Evolutionary conservation across 2,329 filamentous ascomycete species (phyloP), one percentile per base, ranked within the genome.

Genomic region (Metarhizium humberi): DNA sequence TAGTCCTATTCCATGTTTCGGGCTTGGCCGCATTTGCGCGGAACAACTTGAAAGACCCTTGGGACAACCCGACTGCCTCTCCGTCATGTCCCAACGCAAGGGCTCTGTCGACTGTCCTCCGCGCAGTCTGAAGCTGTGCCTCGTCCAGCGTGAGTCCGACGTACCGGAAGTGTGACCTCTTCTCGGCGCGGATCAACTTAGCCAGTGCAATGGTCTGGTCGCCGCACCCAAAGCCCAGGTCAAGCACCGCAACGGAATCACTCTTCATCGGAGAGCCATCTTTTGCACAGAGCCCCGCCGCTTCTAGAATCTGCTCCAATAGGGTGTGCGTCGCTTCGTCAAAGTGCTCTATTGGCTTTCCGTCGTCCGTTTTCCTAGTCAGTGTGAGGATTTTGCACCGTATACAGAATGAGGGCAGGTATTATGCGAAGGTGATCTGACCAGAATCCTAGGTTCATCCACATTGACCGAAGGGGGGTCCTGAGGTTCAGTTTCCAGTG

Each of bases 371-470:
- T 52, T 60, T 70, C 71, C 71, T 72, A 43, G 2, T n/a, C 11
- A 40, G 43, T 30, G 20, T 30, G 20, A 48, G 20, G 11, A 45
- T 6, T n/a, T 16, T 30, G 38, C 38, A 16, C 14, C 4, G 13
- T 7, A 16, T 40, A 16, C 38, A 40, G 11, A 20, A 20, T 16
- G 20, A 20, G 4, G 20, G 20, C 16, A 45, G 16, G 2, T 40
- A 40, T 40, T 40, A 3, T 40, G 10, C 5, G 38, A 40, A 16
- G 38, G 38, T 5, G 14, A 1, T 70, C 76, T 63, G 74, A 76
- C 81, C 80, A 84, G 57, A 79, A 83, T 0, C 80, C 81, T 68
- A 84, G 75, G 55, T 83, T 84, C 79, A 84, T 84, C 80, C 81
- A 84, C 79, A 82, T 80, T n/a, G 72, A 73, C 5, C 64, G 61